Conservation (phyloP, 164 flowering plant genomes). For the Vitis vinifera region DNA sequence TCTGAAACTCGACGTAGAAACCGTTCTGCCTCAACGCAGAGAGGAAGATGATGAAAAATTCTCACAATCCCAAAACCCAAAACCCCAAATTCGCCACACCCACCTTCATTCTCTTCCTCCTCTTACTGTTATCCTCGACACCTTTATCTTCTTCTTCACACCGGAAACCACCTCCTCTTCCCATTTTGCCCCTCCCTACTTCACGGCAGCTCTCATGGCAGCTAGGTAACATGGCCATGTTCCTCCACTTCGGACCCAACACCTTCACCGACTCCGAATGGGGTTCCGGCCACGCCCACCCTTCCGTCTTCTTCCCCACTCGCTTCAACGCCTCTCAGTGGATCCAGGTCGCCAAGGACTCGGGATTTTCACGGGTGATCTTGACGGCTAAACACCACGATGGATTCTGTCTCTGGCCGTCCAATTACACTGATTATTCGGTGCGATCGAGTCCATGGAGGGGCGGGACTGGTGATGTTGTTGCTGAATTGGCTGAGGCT, state of each 20-base stretch:
- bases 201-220: conserved; percentile 91
- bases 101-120: conserved; percentile 17
- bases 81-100: background rate
- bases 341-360: conserved; percentile 63
- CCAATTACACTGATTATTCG: conserved; percentile 72
- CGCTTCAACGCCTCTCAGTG: conserved; percentile 71
- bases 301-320: conserved; percentile 71
- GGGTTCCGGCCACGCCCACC: conserved; percentile 79
- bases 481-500: conserved; percentile 66
- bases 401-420: conserved; percentile 97
- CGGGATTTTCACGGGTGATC: conserved; percentile 71
- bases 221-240: conserved; percentile 61
- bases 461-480: conserved; percentile 74
- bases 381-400: conserved; percentile 95
- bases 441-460: conserved; percentile 75
- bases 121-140: background rate
- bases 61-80: background rate
- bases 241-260: conserved; percentile 97
- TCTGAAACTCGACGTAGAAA: background rate
- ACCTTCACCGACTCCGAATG: conserved; percentile 92
- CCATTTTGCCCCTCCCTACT: conserved; percentile 83
- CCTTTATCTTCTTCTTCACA: conserved; percentile 12
- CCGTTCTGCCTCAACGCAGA: background rate
- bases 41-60: conserved; percentile 1
- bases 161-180: conserved; percentile 72